Evolutionary conservation across 139 green algal genomes (phyloP), one percentile per base, ranked within the genome.

Genomic region (Mesostigma viride): DNA sequence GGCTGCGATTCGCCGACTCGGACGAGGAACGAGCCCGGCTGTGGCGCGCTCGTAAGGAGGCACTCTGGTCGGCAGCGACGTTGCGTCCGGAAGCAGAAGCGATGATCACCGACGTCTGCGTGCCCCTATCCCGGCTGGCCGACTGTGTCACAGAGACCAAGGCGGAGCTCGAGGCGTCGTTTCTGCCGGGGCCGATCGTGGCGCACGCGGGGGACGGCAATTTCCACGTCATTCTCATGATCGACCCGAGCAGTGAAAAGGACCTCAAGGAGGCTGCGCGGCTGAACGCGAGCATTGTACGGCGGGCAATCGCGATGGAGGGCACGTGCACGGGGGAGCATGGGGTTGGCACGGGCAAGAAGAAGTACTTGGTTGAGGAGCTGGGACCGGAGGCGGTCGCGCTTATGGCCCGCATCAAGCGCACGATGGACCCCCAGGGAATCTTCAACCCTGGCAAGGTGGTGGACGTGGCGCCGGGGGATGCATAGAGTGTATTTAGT

Each of bases 291-390:
- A 51, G 64, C 35, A 78, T 78, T 6, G 67, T 35, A 3, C 56
- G 27, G 28, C n/a, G 70, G 14, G 71, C 71, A 17, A 65, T 78
- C 31, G 69, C 69, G 22, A 73, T 79, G 71, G 69, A 78, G 17
- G 71, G 70, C 75, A 79, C 70, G 6, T 79, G 72, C 36, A 79
- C 72, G 32, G 72, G 72, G 22, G 72, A 79, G 69, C 72, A 79
- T 35, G 72, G 72, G 4, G 35, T 79, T 6, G 72, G 72, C 34
- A 20, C 76, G 58, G 72, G 72, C 20, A 79, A 79, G 48, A 78
- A 48, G 20, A 14, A 71, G 69, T 74, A 74, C 59, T 61, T 76
- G 31, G 65, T 68, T 31, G 30, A 58, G 14, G 70, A 74, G 35
- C 22, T 74, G 34, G 65, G 70, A 1, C 28, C 20, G 5, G 53